Evolutionary conservation across 305 asterid genomes (phyloP), one percentile per base, ranked within the genome.

Genomic region (Fraxinus nigra): DNA sequence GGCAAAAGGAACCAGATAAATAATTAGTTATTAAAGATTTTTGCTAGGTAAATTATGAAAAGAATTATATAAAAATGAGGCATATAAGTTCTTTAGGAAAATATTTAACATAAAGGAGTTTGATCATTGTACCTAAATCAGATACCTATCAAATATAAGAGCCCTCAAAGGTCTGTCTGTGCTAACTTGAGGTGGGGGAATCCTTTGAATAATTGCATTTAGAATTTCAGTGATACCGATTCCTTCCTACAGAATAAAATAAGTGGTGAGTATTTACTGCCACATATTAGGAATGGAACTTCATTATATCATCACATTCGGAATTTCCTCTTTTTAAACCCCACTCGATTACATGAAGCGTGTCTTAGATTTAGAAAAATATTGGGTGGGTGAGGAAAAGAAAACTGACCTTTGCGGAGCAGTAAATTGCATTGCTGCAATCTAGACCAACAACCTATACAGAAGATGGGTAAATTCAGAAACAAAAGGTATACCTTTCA

Each of bases 61-160:
- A 35, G 40, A 35, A 6, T 35, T 35, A 35, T 35, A 35, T 35
- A 7, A 35, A 35, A 35, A 35, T 35, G 40, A 35, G 40, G 40
- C 40, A 35, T 35, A 10, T 35, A 35, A 35, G 40, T 35, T 35
- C 40, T 35, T 35, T 35, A 35, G 40, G 40, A 35, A 35, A 35
- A 35, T 35, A 35, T 35, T 48, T 33, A 80, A 81, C 70, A 80
- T 38, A 10, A 82, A 82, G 90, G 89, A 88, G 89, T 79, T 81
- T 76, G 82, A 85, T 88, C 83, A 82, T 85, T 83, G 92, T 87
- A 88, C 90, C 91, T 87, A 89, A 87, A 88, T 89, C 77, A 87
- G 90, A 86, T 90, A 96, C 99, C 99, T 96, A 89, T 96, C 99
- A 90, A 96, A 96, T 86, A 96, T 96, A 82, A 96, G 97, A 83